phyloP scores from a whole-genome alignment of 1,284 basidiomycete species.

The Cryptococcus depauperatus region DNA sequence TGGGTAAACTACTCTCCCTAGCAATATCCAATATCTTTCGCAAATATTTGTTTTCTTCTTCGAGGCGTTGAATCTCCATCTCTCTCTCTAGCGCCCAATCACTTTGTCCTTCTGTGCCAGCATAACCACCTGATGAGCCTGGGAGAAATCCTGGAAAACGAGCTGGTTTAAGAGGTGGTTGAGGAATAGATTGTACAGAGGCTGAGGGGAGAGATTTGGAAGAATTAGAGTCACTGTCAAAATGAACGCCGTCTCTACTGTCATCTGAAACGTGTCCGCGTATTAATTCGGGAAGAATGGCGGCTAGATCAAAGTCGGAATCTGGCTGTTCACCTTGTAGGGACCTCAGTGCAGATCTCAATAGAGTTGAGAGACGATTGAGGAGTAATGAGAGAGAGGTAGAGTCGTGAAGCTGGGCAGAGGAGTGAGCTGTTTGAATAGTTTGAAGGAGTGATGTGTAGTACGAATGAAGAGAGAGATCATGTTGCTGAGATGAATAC shows the following conservation, averaged over 20 bases:
- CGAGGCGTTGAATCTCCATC: slow-evolving; percentile 66
- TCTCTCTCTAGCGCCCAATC: slow-evolving; percentile 84
- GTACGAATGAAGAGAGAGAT: slow-evolving; percentile 77
- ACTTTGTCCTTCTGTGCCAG: slow-evolving; percentile 44
- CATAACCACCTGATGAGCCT: slow-evolving; percentile 38
- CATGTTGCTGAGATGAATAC: slow-evolving; percentile 86
- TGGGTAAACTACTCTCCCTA: slow-evolving; percentile 18
- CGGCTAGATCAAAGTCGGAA: slow-evolving; percentile 17
- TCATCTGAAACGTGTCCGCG: neutral
- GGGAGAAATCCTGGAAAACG: slow-evolving; percentile 32
- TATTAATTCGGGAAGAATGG: slow-evolving; percentile 5
- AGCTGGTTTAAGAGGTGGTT: slow-evolving; percentile 15
- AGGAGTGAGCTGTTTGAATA: slow-evolving; percentile 58
- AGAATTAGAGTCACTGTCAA: slow-evolving; percentile 3
- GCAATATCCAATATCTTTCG: slow-evolving; percentile 62
- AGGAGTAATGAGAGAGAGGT: slow-evolving; percentile 60
- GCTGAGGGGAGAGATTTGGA: neutral
- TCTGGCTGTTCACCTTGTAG: slow-evolving; percentile 61
- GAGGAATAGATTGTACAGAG: slow-evolving; percentile 8
- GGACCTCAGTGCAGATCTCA: slow-evolving; percentile 64
- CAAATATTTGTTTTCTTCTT: slow-evolving; percentile 70
- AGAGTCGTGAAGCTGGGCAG: slow-evolving; percentile 55
- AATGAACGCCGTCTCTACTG: neutral
- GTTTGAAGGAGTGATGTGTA: slow-evolving; percentile 78
- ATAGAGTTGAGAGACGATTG: slow-evolving; percentile 59